Evolutionary conservation across 306 rosid species (phyloP), one percentile per base, ranked within the genome.

Genomic region (Rosa lucieae): DNA sequence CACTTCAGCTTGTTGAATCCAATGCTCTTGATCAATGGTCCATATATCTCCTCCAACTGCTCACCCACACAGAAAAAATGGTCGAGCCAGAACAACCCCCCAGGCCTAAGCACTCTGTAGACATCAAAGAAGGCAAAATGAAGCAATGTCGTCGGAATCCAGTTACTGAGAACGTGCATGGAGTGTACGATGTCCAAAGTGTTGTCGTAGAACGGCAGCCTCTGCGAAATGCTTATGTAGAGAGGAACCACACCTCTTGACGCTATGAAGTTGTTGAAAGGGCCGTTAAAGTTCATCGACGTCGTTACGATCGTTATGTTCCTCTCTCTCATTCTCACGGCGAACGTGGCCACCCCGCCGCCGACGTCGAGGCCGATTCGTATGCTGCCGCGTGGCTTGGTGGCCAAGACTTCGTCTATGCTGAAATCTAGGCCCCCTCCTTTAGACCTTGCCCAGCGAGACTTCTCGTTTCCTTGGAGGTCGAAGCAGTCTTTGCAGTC

Each of bases 21-120:
- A 58, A 85, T 70, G 46, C 88, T 86, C 70, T 77, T 59, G n/a
- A 88, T 81, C 83, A 85, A 47, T 20, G 88, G 91, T 58, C 61
- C 70, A 61, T 88, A 88, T 10, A 82, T 78, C 29, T 77, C 48
- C 66, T 81, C 80, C 39, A 88, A 44, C 65, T 88, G 83, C 4
- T 74, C 81, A 8, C 72, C 86, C 26, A 82, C 79, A 39, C 87
- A 86, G 75, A 88, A 84, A 51, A 88, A 86, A 78, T 80, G 92
- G 59, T 86, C 89, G 76, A 84, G 75, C 92, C 88, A 88, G 59
- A 88, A 82, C 65, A 84, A 21, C 67, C 89, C 92, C 9, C 92
- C 88, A 0, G 88, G 89, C 82, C 91, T 82, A 26, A 86, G 70
- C 20, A 88, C 85, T 48, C 88, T 74, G 59, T 84, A 86, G 13